Base-by-base conservation (phyloP, 2,329 filamentous ascomycete genomes). In the Xylariaceae sp. region DNA sequence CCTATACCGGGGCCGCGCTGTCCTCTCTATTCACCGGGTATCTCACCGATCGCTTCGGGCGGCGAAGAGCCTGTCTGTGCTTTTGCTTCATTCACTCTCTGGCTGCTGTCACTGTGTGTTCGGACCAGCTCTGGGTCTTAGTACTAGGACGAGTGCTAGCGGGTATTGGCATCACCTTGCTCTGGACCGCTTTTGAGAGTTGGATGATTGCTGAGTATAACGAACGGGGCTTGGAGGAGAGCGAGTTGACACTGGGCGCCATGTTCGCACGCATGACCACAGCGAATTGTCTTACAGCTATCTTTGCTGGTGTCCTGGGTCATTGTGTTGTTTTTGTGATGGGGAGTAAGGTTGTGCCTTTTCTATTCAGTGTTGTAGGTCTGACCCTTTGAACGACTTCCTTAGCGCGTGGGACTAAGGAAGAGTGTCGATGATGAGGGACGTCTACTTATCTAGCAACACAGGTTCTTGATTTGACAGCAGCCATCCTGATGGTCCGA, bases 141-240 rank as follows among this genome's bases (percentile, higher is more conserved):
- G 77, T 82, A 48, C 49, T 73, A 1, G 82, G 82, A 12, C 72
- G 82, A 45, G 64, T 79, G 1, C 71, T 83, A 4, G 80, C 79
- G 18, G 82, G 82, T 0, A 54, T 84, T 42, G 76, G 75, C 28
- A 79, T 80, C 33, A 82, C 79, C 22, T 65, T 84, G 39, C 71
- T 84, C 31, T 84, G 80, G 69, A 81, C 75, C 41, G 78, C 76
- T 5, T 83, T 84, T 56, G 81, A 85, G 64, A 80, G 77, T 59
- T 85, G 81, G 81, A 79, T 84, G 71, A 75, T 84, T 28, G 75
- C 77, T 5, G 79, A 82, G 61, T 81, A 75, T 59, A 75, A 80
- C 45, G 68, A 71, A 40, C 67, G 74, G 19, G 71, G 71, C 12
- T 57, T 80, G 7, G 70, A 73, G 40, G 66, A 68, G 31, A 66